Base-by-base conservation (phyloP, 2,329 filamentous ascomycete species). In the Aspergillus ibericus region DNA sequence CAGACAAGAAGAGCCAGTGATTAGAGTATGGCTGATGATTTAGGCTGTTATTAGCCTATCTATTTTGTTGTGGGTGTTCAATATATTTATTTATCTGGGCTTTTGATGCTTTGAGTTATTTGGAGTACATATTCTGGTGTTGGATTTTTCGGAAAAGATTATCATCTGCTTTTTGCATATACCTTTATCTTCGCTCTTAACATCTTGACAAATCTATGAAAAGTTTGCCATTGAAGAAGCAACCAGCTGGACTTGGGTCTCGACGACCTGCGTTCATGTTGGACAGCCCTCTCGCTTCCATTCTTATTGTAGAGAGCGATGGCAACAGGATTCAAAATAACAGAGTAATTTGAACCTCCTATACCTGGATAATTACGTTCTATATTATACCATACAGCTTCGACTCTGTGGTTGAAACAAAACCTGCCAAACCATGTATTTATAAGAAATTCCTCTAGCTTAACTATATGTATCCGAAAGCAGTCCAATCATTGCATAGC, bases 1-100 rank as follows among this genome's bases (percentile, higher is more conserved):
- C 59, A 40, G 56, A 20, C 22, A 68, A 67, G 65, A 71, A 67
- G 56, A 65, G 54, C 53, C 53, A 55, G 47, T 58, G 20, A 27
- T 1, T 18, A 32, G 22, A 27, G 15, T 25, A 38, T 27, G 32
- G 40, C 36, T 18, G 18, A 29, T 20, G 51, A 40, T 4, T 18
- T 40, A 20, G 15, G 15, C 44, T 7, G 38, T 10, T 34, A 25
- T 54, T 25, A 22, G n/a, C 35, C 20, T 27, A 38, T 46, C 25
- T 32, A 44, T 32, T 5, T 47, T 27, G 51, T 46, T 56, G 25
- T 27, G 16, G 8, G 13, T 52, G 47, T 54, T 52, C 36, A 27
- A 52, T 53, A 40, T 36, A n/a, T 40, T 36, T 49, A 20, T 49
- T 34, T 47, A 52, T 48, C 22, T n/a, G 29, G 8, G 4, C n/a